Percentiles rank a stretch among this genome's conserved stretches.
phyloP scores from a whole-genome alignment of 768 basidiomycete species.

The Agaricus sinodeliciosus region DNA sequence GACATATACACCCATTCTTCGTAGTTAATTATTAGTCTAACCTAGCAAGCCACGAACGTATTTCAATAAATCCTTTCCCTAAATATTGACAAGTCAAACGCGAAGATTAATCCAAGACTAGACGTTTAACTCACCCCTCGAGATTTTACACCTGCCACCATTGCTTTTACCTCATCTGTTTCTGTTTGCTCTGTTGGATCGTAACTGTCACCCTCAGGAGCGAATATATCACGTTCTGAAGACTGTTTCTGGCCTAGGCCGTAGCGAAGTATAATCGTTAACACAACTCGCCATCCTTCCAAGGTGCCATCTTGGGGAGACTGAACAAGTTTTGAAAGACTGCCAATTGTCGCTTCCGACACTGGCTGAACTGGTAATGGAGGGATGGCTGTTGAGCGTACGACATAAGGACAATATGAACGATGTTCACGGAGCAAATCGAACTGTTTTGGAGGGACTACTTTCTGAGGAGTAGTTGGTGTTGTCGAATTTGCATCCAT shows the following conservation, averaged over 20 bases:
- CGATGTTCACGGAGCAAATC: conserved; percentile 79
- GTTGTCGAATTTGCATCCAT: conserved; percentile 8
- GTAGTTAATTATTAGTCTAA: conserved; percentile 21
- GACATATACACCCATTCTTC: conserved; percentile 28
- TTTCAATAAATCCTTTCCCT: conserved; percentile 67
- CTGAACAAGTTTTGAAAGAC: conserved; percentile 7
- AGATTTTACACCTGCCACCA: conserved; percentile 72
- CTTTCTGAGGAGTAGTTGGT: conserved; percentile 20
- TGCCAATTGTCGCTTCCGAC: conserved; percentile 11
- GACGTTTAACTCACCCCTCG: conserved; percentile 49
- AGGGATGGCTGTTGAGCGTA: conserved; percentile 60
- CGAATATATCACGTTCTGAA: conserved; percentile 25
- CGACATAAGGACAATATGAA: conserved; percentile 81
- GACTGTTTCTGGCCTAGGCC: conserved; percentile 53
- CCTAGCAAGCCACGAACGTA: conserved; percentile 67
- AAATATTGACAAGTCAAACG: conserved; percentile 4
- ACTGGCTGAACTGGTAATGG: conserved; percentile 36
- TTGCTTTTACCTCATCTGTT: conserved; percentile 54
- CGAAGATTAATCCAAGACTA: background rate
- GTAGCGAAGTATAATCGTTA: conserved; percentile 60
- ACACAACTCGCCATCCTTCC: conserved; percentile 81
- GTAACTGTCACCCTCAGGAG: conserved; percentile 4
- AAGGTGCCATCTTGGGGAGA: conserved; percentile 24
- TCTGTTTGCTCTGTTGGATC: conserved; percentile 26
- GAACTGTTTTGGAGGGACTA: conserved; percentile 42